Percentiles rank a stretch among this genome's conserved stretches.
Conservation (phyloP, 2,329 filamentous ascomycete genomes). For the Exophiala spinifera region DNA sequence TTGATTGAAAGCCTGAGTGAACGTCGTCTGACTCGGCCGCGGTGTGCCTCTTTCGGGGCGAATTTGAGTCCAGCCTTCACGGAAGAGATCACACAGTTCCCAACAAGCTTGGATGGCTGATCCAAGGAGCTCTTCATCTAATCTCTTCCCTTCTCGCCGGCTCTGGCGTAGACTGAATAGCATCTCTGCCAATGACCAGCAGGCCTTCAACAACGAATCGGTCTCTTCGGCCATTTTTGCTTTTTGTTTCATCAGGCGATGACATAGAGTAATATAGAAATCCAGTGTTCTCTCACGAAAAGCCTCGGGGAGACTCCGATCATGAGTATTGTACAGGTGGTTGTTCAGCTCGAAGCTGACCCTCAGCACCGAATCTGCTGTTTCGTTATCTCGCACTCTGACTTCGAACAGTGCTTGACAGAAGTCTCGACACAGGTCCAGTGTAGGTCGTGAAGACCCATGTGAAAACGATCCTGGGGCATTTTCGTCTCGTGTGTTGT, state of each 20-base stretch:
- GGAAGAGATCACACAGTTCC: slow-evolving; percentile 90
- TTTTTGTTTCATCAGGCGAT: slow-evolving; percentile 93
- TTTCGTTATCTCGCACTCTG: slow-evolving; percentile 71
- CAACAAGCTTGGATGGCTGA: slow-evolving; percentile 91
- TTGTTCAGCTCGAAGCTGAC: slow-evolving; percentile 96
- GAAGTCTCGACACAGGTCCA: slow-evolving; percentile 87
- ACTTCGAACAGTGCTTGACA: slow-evolving; percentile 90
- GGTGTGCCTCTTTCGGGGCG: slow-evolving; percentile 83
- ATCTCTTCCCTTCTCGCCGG: slow-evolving; percentile 65
- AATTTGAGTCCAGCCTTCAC: slow-evolving; percentile 86
- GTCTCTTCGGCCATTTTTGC: slow-evolving; percentile 75
- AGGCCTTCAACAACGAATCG: slow-evolving; percentile 77
- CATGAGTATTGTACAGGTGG: slow-evolving; percentile 89
- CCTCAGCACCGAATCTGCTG: slow-evolving; percentile 78
- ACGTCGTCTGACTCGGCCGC: slow-evolving; percentile 72
- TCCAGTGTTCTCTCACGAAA: slow-evolving; percentile 88
- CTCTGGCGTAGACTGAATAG: slow-evolving; percentile 86
- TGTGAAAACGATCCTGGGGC: slow-evolving; percentile 54
- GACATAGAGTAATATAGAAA: slow-evolving; percentile 91
- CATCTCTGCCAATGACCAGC: slow-evolving; percentile 90
- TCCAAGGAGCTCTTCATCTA: slow-evolving; percentile 79
- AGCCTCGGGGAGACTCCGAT: slow-evolving; percentile 75
- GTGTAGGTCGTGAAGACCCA: slow-evolving; percentile 60
- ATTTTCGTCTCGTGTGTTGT: slow-evolving; percentile 73
- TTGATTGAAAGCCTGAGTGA: slow-evolving; percentile 58